Conservation (phyloP, 306 rosid species). For the Casuarina cunninghamiana region DNA sequence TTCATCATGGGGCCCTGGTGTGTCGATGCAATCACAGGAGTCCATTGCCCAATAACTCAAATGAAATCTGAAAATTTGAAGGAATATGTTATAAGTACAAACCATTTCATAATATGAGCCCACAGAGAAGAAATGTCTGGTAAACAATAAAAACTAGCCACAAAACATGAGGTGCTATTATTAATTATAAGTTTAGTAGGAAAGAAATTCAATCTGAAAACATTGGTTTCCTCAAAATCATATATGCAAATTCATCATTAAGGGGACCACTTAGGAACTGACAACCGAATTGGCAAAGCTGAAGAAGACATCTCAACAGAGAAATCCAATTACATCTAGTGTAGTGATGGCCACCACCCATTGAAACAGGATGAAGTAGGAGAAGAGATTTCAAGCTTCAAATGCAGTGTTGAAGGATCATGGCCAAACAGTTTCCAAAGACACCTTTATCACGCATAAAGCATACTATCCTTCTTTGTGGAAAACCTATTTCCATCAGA, state of each 20-base stretch:
- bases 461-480: neutral
- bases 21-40: slow-evolving; percentile 78
- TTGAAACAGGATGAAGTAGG: slow-evolving; percentile 16
- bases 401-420: neutral
- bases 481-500: neutral
- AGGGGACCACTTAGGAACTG: neutral
- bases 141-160: neutral
- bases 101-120: neutral
- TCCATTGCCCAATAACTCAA: slow-evolving; percentile 49
- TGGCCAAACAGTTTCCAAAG: neutral
- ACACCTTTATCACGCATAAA: neutral
- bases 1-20: slow-evolving; percentile 83
- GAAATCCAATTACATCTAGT: neutral
- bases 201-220: neutral
- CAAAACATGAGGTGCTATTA: neutral
- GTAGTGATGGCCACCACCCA: slow-evolving; percentile 6
- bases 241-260: slow-evolving; percentile 5
- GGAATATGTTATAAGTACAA: slow-evolving; percentile 1
- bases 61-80: slow-evolving; percentile 45
- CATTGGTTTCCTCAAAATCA: neutral
- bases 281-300: neutral
- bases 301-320: neutral
- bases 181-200: neutral
- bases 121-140: neutral
- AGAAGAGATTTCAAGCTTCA: neutral